These are phyloP conservation scores for Chlamydomonas schloesseri DNA, from an alignment of 139 green algal genomes.

Conservation along the genomic window DNA sequence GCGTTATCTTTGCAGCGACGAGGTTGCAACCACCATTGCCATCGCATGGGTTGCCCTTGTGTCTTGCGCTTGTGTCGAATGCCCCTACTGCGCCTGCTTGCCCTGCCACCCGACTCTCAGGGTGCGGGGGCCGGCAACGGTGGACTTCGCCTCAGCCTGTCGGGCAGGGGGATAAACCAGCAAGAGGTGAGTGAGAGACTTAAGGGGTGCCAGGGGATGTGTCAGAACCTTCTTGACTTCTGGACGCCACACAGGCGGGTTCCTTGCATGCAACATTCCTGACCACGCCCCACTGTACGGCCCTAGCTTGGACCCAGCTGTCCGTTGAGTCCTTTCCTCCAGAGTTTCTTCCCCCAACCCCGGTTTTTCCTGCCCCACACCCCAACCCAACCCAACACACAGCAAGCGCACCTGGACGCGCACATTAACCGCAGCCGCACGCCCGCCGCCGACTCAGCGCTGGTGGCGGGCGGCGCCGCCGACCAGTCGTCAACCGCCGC, in stretches of 20 bases:
- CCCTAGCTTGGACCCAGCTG: background rate
- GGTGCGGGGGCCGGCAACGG: background rate
- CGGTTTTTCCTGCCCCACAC: background rate
- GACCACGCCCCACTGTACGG: too few species aligned
- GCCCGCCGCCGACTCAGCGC: background rate
- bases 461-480: background rate
- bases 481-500: background rate
- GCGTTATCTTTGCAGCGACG: background rate
- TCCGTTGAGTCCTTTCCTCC: too few species aligned
- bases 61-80: too few species aligned
- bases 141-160: background rate
- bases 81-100: too few species aligned
- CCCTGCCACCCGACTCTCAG: too few species aligned
- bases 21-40: background rate
- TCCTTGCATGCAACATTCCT: too few species aligned
- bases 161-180: constrained; percentile 23
- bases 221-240: too few species aligned
- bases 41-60: background rate
- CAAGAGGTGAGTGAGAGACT: constrained; percentile 23
- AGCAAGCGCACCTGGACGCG: constrained; percentile 38
- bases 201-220: too few species aligned
- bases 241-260: too few species aligned
- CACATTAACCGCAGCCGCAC: constrained; percentile 35
- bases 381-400: background rate
- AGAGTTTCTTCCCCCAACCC: background rate